phyloP scores from a whole-genome alignment of 2,329 filamentous ascomycete genomes.

The Fusarium sp. region DNA sequence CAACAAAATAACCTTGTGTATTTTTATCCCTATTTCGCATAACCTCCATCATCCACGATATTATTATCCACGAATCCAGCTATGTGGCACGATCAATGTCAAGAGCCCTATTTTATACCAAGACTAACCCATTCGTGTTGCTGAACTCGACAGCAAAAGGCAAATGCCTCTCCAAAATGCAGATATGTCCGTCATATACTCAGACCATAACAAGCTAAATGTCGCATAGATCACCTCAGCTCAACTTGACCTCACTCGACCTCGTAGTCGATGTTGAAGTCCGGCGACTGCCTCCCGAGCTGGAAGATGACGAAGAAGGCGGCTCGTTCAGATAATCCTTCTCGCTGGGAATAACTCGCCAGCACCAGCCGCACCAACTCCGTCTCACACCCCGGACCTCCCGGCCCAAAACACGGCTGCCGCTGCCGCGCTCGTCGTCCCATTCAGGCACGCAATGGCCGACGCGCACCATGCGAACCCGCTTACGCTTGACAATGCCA shows the following conservation, averaged over 20 bases:
- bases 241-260: conserved; percentile 33
- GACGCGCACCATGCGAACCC: conserved; percentile 85
- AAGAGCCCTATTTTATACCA: conserved; percentile 2
- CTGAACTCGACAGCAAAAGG: background rate
- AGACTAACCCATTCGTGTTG: background rate
- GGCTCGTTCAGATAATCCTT: conserved; percentile 57
- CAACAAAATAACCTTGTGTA: conserved; percentile 34
- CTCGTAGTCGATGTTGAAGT: conserved; percentile 44
- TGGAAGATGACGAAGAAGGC: conserved; percentile 46
- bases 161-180: conserved; percentile 1
- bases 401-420: conserved; percentile 75
- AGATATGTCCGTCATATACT: background rate
- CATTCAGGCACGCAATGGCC: conserved; percentile 90
- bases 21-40: conserved; percentile 19
- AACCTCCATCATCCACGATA: background rate
- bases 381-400: conserved; percentile 79
- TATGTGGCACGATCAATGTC: conserved; percentile 7
- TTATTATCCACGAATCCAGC: conserved; percentile 8
- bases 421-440: conserved; percentile 79
- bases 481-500: conserved; percentile 88
- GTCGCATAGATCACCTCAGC: conserved; percentile 6
- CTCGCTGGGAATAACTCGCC: conserved; percentile 77
- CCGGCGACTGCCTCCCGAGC: conserved; percentile 40
- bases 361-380: conserved; percentile 96
- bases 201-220: conserved; percentile 4